These are phyloP conservation scores for Aegilops tauschii DNA, from an alignment of 176 grass and related monocot species.

Conservation along the genomic window DNA sequence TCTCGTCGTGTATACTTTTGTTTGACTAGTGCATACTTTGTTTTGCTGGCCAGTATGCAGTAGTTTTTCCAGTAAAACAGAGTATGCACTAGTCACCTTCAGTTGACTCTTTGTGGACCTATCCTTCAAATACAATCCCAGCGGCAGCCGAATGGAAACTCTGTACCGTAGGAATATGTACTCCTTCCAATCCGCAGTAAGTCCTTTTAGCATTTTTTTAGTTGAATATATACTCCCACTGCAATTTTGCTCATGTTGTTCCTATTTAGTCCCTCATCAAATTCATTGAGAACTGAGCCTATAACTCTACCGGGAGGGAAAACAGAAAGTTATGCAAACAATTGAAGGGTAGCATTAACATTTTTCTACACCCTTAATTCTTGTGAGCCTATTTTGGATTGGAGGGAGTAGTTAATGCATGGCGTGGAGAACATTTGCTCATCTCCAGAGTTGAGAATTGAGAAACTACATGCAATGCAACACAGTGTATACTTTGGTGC, in stretches of 20 bases:
- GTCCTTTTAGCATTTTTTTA: too few species aligned
- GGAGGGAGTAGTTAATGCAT: background rate
- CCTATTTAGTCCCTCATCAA: background rate
- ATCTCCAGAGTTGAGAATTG: slow-evolving; percentile 7
- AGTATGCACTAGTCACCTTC: background rate
- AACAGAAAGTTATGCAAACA: background rate
- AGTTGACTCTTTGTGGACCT: slow-evolving; percentile 22
- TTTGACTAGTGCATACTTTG: background rate
- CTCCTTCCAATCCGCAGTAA: too few species aligned
- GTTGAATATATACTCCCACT: background rate
- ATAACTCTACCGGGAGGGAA: background rate
- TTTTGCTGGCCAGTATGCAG: background rate
- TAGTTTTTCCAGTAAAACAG: too few species aligned
- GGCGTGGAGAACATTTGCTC: background rate
- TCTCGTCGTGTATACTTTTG: background rate
- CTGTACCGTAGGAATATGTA: background rate
- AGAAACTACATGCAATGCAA: slow-evolving; percentile 9
- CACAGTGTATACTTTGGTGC: background rate
- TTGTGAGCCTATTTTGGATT: background rate
- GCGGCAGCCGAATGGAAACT: background rate
- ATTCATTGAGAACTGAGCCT: background rate
- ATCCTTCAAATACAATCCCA: background rate
- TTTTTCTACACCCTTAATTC: background rate
- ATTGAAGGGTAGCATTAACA: background rate
- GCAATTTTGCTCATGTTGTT: background rate